Base-by-base conservation (phyloP, 129 eudicot species). In the Calendula officinalis region DNA sequence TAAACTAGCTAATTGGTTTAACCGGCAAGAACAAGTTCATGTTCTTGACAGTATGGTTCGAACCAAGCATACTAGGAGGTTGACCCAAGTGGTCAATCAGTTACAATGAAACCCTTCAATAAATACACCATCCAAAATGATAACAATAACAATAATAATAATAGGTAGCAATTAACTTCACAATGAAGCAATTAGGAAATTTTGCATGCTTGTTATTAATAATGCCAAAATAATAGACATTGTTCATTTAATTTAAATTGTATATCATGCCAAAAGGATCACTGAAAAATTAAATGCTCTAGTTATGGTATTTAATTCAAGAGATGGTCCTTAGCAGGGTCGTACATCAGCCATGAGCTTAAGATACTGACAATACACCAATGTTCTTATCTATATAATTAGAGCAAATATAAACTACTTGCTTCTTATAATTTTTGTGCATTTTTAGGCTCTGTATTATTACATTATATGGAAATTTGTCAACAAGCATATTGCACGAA, bases 191-290 rank as follows among this genome's bases (percentile, higher is more conserved):
- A 22, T 22, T 10, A 37, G 12, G 36, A 10, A 36, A 10, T 14
- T 1, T 35, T 48, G 35, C 58, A 34, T 47, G 47, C 11, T 36
- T 15, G 47, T 64, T 5, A 35, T 3, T 14, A 64, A 35, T 10
- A 16, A 35, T 48, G 47, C 14, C 7, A 2, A 64, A 69, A 56
- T 56, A 43, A 67, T 8, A 51, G 61, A 66, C 38, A 53, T 22
- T 9, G 12, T 13, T 56, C 3, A 36, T 56, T 68, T 56, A 13
- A 44, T 56, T 15, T 16, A 56, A 56, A 35, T 22, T 56, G 57
- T 39, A 56, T 54, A 55, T 44, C 53, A 44, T 34, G 56, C 15
- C 34, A 55, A 69, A 47, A 45, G 66, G 74, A 69, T 66, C 74
- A 57, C 74, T 45, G 49, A 46, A 17, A 56, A 57, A 10, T 35